Evolutionary conservation across 139 green algal genomes (phyloP), one percentile per base, ranked within the genome.

Genomic region (Coelastrella sp.): DNA sequence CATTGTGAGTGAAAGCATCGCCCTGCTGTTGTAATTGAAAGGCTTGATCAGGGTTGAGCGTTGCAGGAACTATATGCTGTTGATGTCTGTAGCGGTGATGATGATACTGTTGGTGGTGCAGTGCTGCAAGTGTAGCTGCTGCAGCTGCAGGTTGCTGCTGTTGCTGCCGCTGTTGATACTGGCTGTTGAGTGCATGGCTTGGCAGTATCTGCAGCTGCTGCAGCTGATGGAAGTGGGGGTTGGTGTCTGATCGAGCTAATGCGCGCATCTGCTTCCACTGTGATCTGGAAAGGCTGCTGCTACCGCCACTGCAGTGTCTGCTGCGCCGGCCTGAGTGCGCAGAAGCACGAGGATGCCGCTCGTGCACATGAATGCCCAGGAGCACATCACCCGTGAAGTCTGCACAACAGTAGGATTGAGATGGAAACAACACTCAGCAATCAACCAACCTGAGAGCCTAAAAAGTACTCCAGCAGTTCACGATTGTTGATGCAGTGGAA

Each of bases 241-340:
- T 86, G n/a, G 81, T 58, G 81, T 74, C 74, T 59, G 81, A 74
- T 20, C 81, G 81, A 15, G 63, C 19, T 59, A 86, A 59, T 27
- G 58, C 63, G 22, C 81, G 81, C 22, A 86, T 49, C 82, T 87
- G 82, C 82, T 87, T 87, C 27, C 63, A 63, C 63, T 87, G 82
- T 24, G 56, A 73, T 20, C 59, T 63, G 6, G 81, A 75, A 11
- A 86, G 58, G 22, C 81, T 70, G 59, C n/a, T 86, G n/a, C 81
- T 60, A 24, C 81, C 61, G 60, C 57, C 49, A 56, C 60, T 60
- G 60, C 8, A 27, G 68, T 76, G 15, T 25, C 68, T 80, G 74
- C 8, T 80, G 25, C 25, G 24, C 8, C 74, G 25, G 74, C 74
- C 24, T 4, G 68, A 24, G 1, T 6, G n/a, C 24, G 68, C 68